Percentiles rank a stretch among this genome's conserved stretches.
Evolutionary conservation across 495 filamentous ascomycete genomes (phyloP).

Genomic region (Neurospora sp.): DNA sequence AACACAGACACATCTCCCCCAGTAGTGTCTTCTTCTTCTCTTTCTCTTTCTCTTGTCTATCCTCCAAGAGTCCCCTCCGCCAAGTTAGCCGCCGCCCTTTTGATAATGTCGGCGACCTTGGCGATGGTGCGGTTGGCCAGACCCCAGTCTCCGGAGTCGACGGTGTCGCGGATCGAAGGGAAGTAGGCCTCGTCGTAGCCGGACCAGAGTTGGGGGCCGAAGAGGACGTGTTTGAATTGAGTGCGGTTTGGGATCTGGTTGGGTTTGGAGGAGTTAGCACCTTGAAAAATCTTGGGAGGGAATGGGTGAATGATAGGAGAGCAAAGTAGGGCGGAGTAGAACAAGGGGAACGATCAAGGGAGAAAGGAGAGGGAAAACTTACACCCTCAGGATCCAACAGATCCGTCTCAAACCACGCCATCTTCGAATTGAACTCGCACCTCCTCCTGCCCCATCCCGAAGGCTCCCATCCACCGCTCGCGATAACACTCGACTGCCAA

Average conservation of each 20-base stretch:
- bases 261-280: background rate
- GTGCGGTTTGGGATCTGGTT: constrained; percentile 70
- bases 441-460: constrained; percentile 51
- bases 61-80: background rate
- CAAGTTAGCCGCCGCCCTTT: constrained; percentile 42
- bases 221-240: constrained; percentile 91
- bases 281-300: background rate
- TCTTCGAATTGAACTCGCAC: constrained; percentile 56
- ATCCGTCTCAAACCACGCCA: constrained; percentile 73
- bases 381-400: constrained; percentile 74
- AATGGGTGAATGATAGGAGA: background rate
- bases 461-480: constrained; percentile 59
- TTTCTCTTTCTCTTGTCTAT: background rate
- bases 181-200: constrained; percentile 69
- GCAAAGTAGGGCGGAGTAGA: background rate
- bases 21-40: background rate
- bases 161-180: constrained; percentile 73
- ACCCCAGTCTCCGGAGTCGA: constrained; percentile 61
- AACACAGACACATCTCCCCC: background rate
- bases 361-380: constrained; percentile 23
- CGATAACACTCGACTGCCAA: constrained; percentile 59
- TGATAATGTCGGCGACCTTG: constrained; percentile 60
- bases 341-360: background rate
- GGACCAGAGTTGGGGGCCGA: constrained; percentile 71
- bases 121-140: constrained; percentile 59